Evolutionary conservation across 495 filamentous ascomycete genomes (phyloP).

Genomic region (Bryoglossum gracile): DNA sequence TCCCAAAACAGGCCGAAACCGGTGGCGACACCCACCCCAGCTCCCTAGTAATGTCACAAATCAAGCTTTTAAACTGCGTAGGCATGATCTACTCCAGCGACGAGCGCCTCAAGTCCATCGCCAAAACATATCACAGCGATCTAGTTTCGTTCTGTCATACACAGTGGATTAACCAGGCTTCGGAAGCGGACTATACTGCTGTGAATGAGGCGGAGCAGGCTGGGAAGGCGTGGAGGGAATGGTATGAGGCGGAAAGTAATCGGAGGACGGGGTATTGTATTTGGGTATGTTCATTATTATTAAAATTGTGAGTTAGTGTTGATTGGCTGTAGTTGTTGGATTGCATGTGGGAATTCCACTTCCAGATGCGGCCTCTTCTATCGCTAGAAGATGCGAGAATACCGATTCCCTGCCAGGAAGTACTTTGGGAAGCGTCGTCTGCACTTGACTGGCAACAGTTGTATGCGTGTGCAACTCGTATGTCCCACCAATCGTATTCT

Average conservation of each 20-base stretch:
- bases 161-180: slow-evolving; percentile 23
- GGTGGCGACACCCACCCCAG: slow-evolving; percentile 25
- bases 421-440: slow-evolving; percentile 37
- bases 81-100: slow-evolving; percentile 34
- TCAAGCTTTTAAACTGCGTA: slow-evolving; percentile 37
- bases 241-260: slow-evolving; percentile 30
- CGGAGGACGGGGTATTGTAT: slow-evolving; percentile 40
- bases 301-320: background rate
- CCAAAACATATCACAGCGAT: slow-evolving; percentile 29
- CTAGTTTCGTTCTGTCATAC: slow-evolving; percentile 28
- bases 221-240: slow-evolving; percentile 24
- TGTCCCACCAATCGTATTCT: background rate
- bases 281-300: slow-evolving; percentile 7
- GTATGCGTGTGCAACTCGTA: slow-evolving; percentile 26
- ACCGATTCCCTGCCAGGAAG: slow-evolving; percentile 39
- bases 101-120: slow-evolving; percentile 26
- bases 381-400: slow-evolving; percentile 38
- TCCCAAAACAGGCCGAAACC: slow-evolving; percentile 16
- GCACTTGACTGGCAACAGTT: slow-evolving; percentile 34
- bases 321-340: slow-evolving; percentile 34
- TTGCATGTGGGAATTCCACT: slow-evolving; percentile 38
- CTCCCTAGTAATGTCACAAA: slow-evolving; percentile 28
- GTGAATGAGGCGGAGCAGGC: slow-evolving; percentile 3
- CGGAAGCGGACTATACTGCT: background rate
- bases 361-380: slow-evolving; percentile 32